Evolutionary conservation across 192 early-diverging fungal species (phyloP).

Genomic region (Gaertneriomyces semiglobifer): DNA sequence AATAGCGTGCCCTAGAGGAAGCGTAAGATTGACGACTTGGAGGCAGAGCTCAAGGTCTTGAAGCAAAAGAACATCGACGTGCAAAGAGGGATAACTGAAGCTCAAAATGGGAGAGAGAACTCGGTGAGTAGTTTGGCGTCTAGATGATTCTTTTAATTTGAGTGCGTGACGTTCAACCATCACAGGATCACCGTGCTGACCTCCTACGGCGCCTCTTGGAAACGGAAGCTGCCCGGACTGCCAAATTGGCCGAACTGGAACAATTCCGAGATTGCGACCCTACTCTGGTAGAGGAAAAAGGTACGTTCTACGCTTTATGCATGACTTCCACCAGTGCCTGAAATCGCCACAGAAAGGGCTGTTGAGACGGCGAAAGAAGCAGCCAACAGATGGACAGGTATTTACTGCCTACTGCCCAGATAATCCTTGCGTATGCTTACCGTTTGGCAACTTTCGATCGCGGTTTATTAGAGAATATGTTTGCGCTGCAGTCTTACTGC

Average conservation of each 20-base stretch:
- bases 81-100: slow-evolving; percentile 39
- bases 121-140: slow-evolving; percentile 46
- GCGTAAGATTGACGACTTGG: slow-evolving; percentile 48
- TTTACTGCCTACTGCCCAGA: not conserved
- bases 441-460: not conserved
- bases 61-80: slow-evolving; percentile 22
- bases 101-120: slow-evolving; percentile 60
- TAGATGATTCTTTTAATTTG: not conserved
- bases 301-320: slow-evolving; percentile 21
- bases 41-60: slow-evolving; percentile 38
- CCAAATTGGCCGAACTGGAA: slow-evolving; percentile 55
- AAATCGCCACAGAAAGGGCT: slow-evolving; percentile 48
- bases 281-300: slow-evolving; percentile 59
- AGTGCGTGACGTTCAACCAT: not conserved
- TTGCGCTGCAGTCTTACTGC: slow-evolving; percentile 75
- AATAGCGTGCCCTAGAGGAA: slow-evolving; percentile 36
- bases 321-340: not conserved
- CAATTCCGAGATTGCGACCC: slow-evolving; percentile 78
- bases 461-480: slow-evolving; percentile 67
- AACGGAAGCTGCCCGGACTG: slow-evolving; percentile 39
- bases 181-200: slow-evolving; percentile 55
- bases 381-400: slow-evolving; percentile 85
- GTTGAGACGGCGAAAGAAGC: slow-evolving; percentile 61
- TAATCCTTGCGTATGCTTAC: not conserved
- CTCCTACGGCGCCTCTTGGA: slow-evolving; percentile 53